Conservation (phyloP, 371 early-diverging fungal species). For the Parasitella parasitica region DNA sequence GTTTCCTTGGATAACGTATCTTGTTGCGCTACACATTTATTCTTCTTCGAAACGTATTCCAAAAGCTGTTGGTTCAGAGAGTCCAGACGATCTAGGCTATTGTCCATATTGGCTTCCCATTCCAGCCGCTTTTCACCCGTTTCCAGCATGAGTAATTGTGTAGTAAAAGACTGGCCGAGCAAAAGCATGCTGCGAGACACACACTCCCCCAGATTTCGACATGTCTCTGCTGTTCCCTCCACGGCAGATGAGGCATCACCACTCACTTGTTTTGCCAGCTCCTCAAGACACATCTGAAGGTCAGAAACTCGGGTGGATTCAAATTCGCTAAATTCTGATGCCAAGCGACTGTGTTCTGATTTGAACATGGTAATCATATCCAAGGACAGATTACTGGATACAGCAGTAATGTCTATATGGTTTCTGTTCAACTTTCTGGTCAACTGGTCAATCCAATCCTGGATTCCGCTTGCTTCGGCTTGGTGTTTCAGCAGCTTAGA, state of each 20-base stretch:
- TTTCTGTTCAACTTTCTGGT: neutral
- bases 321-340: neutral
- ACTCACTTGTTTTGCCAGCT: neutral
- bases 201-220: constrained; percentile 3
- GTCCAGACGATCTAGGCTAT: neutral
- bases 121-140: constrained; percentile 9
- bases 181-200: neutral
- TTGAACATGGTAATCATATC: neutral
- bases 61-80: constrained; percentile 14
- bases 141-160: constrained; percentile 7
- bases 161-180: constrained; percentile 4
- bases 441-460: constrained; percentile 14
- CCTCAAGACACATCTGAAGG: neutral
- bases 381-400: neutral
- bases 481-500: constrained; percentile 5
- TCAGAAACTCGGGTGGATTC: neutral
- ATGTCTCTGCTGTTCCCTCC: constrained; percentile 3
- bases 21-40: constrained; percentile 31
- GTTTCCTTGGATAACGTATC: constrained; percentile 3
- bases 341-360: neutral
- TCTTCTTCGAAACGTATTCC: constrained; percentile 22
- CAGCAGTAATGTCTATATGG: constrained; percentile 16
- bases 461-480: constrained; percentile 8
- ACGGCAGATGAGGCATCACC: neutral
- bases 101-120: constrained; percentile 18